These are phyloP conservation scores for Cyberlindnera galapagoensis DNA, from an alignment of 805 yeast genomes.

Conservation along the genomic window DNA sequence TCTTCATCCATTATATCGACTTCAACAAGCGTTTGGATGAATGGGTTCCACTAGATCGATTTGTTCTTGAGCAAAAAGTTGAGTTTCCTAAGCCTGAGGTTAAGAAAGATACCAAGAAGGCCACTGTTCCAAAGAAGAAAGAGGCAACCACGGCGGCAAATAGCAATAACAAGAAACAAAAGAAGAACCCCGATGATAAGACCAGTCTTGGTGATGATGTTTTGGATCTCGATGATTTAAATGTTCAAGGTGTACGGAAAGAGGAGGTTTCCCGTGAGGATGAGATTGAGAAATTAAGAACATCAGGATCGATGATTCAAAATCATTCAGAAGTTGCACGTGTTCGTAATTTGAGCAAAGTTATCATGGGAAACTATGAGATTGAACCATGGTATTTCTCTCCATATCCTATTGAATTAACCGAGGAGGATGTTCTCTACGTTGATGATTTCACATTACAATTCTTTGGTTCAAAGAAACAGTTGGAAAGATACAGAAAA, in stretches of 20 bases:
- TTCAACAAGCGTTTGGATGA: conserved; percentile 96
- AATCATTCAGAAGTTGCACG: conserved; percentile 79
- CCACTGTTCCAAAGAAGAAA: conserved; percentile 2
- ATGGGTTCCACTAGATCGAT: conserved; percentile 73
- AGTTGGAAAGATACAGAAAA: conserved; percentile 84
- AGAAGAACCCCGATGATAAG: conserved; percentile 26
- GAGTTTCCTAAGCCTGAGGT: conserved; percentile 58
- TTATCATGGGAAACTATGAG: conserved; percentile 82
- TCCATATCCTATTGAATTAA: conserved; percentile 91
- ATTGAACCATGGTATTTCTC: conserved; percentile 99
- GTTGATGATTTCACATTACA: conserved; percentile 88
- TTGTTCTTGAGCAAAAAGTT: conserved; percentile 66
- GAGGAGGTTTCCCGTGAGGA: conserved; percentile 82
- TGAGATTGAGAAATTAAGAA: conserved; percentile 85
- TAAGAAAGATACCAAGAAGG: conserved; percentile 18
- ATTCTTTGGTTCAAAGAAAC: conserved; percentile 83
- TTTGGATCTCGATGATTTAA: conserved; percentile 77
- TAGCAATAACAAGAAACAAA: conserved; percentile 29
- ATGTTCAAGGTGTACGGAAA: conserved; percentile 71
- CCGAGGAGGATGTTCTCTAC: conserved; percentile 85
- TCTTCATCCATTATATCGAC: conserved; percentile 91
- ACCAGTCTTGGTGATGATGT: conserved; percentile 40
- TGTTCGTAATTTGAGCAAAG: conserved; percentile 73
- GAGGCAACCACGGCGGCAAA: conserved; percentile 6
- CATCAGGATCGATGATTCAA: conserved; percentile 98